Evolutionary conservation across 2,329 filamentous ascomycete genomes (phyloP), one percentile per base, ranked within the genome.

Genomic region (Sclerotinia glacialis): DNA sequence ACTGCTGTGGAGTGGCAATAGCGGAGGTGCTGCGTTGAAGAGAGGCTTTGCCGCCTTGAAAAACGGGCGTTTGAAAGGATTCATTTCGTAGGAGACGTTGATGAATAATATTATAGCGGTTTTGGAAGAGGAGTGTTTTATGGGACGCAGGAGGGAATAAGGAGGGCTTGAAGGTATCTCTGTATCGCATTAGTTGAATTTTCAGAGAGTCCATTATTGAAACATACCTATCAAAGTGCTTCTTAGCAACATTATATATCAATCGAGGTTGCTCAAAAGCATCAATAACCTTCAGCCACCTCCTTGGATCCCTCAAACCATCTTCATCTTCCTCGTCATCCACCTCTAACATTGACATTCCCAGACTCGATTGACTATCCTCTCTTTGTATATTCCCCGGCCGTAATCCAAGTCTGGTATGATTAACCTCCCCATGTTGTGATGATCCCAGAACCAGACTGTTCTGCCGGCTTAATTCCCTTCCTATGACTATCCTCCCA

Each of bases 31-130:
- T 86, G 50, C 85, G 83, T 69, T 83, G 83, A 2, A 88, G 78
- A 1, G 83, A 81, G 28, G 82, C 80, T 61, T 83, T 83, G 18
- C 84, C 83, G 2, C 84, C 83, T 9, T 89, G 86, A 65, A 96
- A 87, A 26, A 89, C 83, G 1, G 93, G 92, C 26, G 87, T 87
- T 77, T 97, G 93, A 73, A 99, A 99, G 26, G 91, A 89, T 78
- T 97, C 93, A 76, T 97, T 97, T 59, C 95, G 89, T 50, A 98
- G 85, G 23, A 98, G 85, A 23, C 95, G 89, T 77, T 98, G 94
- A 76, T 97, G 91, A 61, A 98, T 89, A 65, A 98, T 85, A 73
- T 97, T 90, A 77, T 96, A 98, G 69, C 93, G 86, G 76, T 97
- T 93, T 71, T 93, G 87, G 79, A 97, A 97, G 54, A 95, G 81